Percentiles rank a stretch among this genome's conserved stretches.
Conservation (phyloP, 352 stramenopile genomes). For the Phytophthora sojae region DNA sequence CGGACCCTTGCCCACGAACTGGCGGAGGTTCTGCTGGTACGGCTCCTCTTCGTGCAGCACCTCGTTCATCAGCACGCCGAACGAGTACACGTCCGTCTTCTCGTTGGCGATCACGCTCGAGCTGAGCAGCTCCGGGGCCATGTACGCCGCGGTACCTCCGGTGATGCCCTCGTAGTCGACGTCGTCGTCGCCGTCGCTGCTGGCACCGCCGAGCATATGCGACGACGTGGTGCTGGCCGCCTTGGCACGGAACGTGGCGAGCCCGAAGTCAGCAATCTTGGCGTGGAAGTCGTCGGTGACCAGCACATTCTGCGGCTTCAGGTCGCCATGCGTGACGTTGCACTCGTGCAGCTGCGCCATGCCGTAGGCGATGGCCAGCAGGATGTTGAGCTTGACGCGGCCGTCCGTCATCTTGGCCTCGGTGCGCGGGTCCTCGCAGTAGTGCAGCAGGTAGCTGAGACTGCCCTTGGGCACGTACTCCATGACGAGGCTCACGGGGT, state of each 20-base stretch:
- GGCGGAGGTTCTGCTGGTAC: conserved; percentile 42
- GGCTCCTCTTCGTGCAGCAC: conserved; percentile 54
- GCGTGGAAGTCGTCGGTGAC: conserved; percentile 68
- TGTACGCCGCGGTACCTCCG: conserved; percentile 60
- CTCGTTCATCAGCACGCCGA: conserved; percentile 54
- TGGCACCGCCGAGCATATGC: conserved; percentile 31
- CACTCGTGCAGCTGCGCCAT: conserved; percentile 49
- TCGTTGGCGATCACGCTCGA: conserved; percentile 28
- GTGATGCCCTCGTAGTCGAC: conserved; percentile 36
- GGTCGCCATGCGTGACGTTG: conserved; percentile 62
- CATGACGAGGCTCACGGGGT: conserved; percentile 43
- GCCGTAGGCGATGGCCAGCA: conserved; percentile 39
- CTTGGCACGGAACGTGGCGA: conserved; percentile 43
- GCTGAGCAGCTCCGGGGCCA: conserved; percentile 56
- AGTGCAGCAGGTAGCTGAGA: conserved; percentile 47
- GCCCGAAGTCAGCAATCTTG: conserved; percentile 87
- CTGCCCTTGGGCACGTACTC: conserved; percentile 43
- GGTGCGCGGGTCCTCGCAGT: conserved; percentile 37
- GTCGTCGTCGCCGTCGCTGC: conserved; percentile 23
- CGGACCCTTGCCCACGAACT: conserved; percentile 47
- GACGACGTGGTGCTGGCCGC: conserved; percentile 39
- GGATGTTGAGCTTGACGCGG: conserved; percentile 46
- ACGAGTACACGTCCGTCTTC: conserved; percentile 54
- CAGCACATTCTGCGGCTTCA: conserved; percentile 79
- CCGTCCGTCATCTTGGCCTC: conserved; percentile 53